Percentiles rank a stretch among this genome's conserved stretches.
Evolutionary conservation across 73 alveolate genomes (phyloP).

Genomic region (Paramecium pentaurelia): DNA sequence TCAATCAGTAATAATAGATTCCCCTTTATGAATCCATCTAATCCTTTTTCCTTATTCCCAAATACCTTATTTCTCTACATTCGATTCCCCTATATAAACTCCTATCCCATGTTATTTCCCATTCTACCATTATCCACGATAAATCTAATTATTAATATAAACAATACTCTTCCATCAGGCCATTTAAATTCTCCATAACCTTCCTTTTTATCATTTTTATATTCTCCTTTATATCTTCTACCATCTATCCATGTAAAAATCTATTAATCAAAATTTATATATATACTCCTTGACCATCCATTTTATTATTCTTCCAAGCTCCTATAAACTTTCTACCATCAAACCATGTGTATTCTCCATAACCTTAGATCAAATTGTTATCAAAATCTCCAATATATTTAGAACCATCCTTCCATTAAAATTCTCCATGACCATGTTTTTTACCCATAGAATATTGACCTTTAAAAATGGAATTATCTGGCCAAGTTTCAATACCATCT

Average conservation of each 20-base stretch:
- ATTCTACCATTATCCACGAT: conserved; percentile 66
- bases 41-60: conserved; percentile 74
- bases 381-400: conserved; percentile 79
- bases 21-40: conserved; percentile 61
- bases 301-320: conserved; percentile 72
- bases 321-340: conserved; percentile 87
- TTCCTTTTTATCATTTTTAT: conserved; percentile 62
- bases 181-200: conserved; percentile 68
- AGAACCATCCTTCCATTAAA: conserved; percentile 81
- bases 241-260: conserved; percentile 75
- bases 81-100: conserved; percentile 62
- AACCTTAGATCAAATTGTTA: conserved; percentile 72
- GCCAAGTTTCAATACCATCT: conserved; percentile 59
- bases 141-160: background rate
- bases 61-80: conserved; percentile 68
- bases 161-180: conserved; percentile 69
- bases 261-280: background rate
- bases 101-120: conserved; percentile 82
- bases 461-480: conserved; percentile 34
- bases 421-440: conserved; percentile 81
- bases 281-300: conserved; percentile 76
- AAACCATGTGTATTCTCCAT: conserved; percentile 76
- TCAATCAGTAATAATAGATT: background rate
- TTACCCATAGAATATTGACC: conserved; percentile 43
- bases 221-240: conserved; percentile 69